Percentiles rank a stretch among this genome's conserved stretches.
phyloP scores from a whole-genome alignment of 2,329 filamentous ascomycete genomes.

The Teratosphaeria destructans region DNA sequence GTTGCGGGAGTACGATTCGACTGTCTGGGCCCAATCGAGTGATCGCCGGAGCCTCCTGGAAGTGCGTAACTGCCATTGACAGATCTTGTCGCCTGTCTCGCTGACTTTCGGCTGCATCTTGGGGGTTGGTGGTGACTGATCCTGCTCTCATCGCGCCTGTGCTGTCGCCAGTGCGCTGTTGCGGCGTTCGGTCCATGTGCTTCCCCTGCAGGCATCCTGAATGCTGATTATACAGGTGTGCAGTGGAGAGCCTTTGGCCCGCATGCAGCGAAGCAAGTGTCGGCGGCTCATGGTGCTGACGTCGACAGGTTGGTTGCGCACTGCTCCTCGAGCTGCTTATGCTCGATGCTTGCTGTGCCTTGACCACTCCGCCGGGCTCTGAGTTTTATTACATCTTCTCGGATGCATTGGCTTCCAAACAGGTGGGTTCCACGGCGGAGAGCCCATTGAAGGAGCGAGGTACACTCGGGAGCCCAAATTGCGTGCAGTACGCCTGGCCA shows the following conservation, averaged over 20 bases:
- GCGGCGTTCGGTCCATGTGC: not conserved
- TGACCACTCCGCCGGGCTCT: too few species aligned
- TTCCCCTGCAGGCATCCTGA: not conserved
- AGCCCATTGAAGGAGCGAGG: not conserved
- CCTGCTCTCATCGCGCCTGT: not conserved
- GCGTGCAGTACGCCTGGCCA: too few species aligned
- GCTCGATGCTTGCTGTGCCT: not conserved
- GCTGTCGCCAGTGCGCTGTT: not conserved
- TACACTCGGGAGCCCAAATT: not conserved
- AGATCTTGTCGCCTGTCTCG: too few species aligned
- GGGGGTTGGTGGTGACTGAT: not conserved
- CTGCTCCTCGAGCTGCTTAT: not conserved
- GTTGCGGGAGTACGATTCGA: too few species aligned
- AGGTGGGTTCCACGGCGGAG: not conserved
- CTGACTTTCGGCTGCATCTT: not conserved
- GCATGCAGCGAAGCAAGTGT: not conserved
- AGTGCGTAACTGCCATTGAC: too few species aligned
- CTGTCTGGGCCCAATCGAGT: too few species aligned
- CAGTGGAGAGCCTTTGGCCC: not conserved
- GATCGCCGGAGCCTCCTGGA: too few species aligned
- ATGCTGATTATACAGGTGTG: not conserved
- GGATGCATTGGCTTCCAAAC: not conserved
- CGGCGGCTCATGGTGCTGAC: not conserved
- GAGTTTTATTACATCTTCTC: too few species aligned
- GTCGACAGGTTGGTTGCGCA: not conserved